phyloP scores from a whole-genome alignment of 192 early-diverging fungal genomes.

The Backusella macrospora region DNA sequence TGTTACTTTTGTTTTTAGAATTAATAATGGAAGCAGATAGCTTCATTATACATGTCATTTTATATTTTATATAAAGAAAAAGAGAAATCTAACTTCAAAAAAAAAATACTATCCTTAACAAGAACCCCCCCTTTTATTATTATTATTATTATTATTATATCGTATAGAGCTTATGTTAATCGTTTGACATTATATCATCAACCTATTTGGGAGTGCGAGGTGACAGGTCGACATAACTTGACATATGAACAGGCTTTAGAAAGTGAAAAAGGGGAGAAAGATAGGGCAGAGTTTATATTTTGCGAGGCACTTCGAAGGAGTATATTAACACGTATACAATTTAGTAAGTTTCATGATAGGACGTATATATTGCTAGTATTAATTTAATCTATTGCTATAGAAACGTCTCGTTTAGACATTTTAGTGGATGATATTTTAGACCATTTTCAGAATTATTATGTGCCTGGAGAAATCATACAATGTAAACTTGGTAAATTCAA shows the following conservation, averaged over 20 bases:
- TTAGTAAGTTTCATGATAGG: slow-evolving; percentile 53
- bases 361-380: not conserved
- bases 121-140: not conserved
- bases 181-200: slow-evolving; percentile 61
- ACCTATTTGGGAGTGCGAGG: slow-evolving; percentile 77
- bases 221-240: slow-evolving; percentile 70
- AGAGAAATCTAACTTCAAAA: not conserved
- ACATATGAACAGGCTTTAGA: slow-evolving; percentile 84
- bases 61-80: not conserved
- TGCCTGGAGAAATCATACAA: slow-evolving; percentile 56
- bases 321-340: slow-evolving; percentile 69
- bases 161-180: slow-evolving; percentile 31
- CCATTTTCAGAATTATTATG: slow-evolving; percentile 40
- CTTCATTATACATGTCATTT: too few relatives aligned
- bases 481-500: slow-evolving; percentile 39
- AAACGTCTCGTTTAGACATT: slow-evolving; percentile 53
- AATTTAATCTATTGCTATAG: slow-evolving; percentile 30
- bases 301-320: slow-evolving; percentile 66
- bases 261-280: slow-evolving; percentile 70
- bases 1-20: too few relatives aligned
- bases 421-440: slow-evolving; percentile 63
- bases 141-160: too few relatives aligned
- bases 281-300: slow-evolving; percentile 65
- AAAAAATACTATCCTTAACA: not conserved
- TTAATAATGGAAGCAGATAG: too few relatives aligned